Base-by-base conservation (phyloP, 2,329 filamentous ascomycete species). In the Tolypocladium tropicale region DNA sequence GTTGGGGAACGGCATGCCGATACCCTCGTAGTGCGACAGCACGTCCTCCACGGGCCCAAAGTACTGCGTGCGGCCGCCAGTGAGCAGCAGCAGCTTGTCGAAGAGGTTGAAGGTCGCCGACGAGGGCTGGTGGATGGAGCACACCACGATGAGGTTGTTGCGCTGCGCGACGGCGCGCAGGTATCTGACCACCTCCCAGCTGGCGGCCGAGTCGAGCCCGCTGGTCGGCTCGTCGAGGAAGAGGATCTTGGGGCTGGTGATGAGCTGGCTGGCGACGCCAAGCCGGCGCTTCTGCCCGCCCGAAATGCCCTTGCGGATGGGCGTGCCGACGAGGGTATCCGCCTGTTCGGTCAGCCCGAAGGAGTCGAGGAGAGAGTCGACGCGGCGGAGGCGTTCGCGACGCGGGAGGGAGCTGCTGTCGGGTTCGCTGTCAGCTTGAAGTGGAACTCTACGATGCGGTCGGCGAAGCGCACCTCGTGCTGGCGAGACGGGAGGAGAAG, bases 221-320 rank as follows among this genome's bases (percentile, higher is more conserved):
- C 86, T 90, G 0, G 90, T 95, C 1, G 89, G 89, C 70, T 94
- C 89, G 65, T 94, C 89, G 34, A 95, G 73, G 65, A 95, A 94
- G 28, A 95, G 70, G 9, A 95, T 84, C 69, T 86, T 89, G 0
- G 90, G 90, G 56, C 80, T 84, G 1, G 89, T 93, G 64, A 95
- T 88, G 37, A 95, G 78, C 65, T 90, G 88, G 59, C 86, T 88
- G 1, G 89, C 90, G 6, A 95, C 85, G 61, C 88, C 88, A 9
- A 93, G 78, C 53, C 90, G 79, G 41, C 89, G 80, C 75, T 94
- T 95, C 74, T 95, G 90, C 1, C 90, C 90, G 52, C 90, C 90
- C 59, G 86, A 90, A 57, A 95, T 84, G 16, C 90, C 90, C 70
- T 92, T 94, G 12, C 84, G 81, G 59, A 94, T 86, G 0, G 89